Percentiles rank a stretch among this genome's conserved stretches.
Evolutionary conservation across 768 basidiomycete species (phyloP).

Genomic region (Podaxis sp.): DNA sequence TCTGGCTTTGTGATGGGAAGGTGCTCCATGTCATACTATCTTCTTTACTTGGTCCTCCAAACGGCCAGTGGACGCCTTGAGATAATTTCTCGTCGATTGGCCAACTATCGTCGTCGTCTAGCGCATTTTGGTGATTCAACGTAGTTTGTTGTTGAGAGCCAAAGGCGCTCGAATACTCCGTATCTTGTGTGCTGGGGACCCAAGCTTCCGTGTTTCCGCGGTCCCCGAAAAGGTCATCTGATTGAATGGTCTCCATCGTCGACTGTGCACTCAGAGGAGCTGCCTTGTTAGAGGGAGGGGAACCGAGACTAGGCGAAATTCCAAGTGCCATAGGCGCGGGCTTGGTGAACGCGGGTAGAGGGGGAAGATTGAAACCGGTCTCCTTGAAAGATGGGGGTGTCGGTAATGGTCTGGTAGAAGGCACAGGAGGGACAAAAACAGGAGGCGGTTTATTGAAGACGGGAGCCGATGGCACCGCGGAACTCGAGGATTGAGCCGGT

Average conservation of each 20-base stretch:
- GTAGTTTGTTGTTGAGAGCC: conserved; percentile 32
- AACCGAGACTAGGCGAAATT: conserved; percentile 34
- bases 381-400: conserved; percentile 23
- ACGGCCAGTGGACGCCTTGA: conserved; percentile 60
- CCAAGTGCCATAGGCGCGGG: conserved; percentile 48
- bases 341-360: conserved; percentile 35
- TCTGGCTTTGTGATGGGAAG: conserved; percentile 57
- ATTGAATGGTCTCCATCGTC: conserved; percentile 51
- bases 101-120: conserved; percentile 76
- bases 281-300: conserved; percentile 26
- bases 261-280: conserved; percentile 48
- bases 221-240: conserved; percentile 52
- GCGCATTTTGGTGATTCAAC: conserved; percentile 27
- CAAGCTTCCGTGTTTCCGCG: conserved; percentile 47
- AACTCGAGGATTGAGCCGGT: conserved; percentile 28
- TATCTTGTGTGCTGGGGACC: conserved; percentile 63
- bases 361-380: conserved; percentile 24
- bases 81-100: conserved; percentile 66
- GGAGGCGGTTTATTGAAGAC: conserved; percentile 63
- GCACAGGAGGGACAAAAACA: conserved; percentile 49
- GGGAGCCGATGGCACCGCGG: conserved; percentile 38
- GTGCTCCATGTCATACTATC: conserved; percentile 81
- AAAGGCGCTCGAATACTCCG: conserved; percentile 41
- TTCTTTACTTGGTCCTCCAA: conserved; percentile 52
- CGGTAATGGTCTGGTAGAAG: conserved; percentile 19